Evolutionary conservation across 2,329 filamentous ascomycete species (phyloP), one percentile per base, ranked within the genome.

Genomic region (Fusarium sp.): DNA sequence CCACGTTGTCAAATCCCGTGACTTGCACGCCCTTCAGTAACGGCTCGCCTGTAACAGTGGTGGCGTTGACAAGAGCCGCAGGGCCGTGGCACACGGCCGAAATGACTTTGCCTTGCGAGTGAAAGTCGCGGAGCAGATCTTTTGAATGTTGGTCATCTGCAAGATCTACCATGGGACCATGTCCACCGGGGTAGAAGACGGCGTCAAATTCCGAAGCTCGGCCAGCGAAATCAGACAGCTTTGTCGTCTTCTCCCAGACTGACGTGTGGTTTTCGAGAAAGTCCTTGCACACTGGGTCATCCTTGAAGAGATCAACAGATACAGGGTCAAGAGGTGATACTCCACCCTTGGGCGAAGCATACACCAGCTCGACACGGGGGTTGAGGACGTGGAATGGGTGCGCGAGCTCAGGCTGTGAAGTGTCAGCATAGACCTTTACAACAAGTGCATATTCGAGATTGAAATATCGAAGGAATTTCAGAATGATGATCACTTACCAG

Each of bases 11-110:
- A 80, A 92, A 92, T 10, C 87, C 90, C 0, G 90, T 92, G 33
- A 91, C 88, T 46, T 85, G 82, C 79, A 86, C 86, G 46, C 87
- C 90, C 53, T 85, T 81, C 42, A 93, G 53, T 16, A 92, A 80
- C 59, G 84, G 83, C 67, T 84, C 82, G 33, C 89, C 90, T 9
- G n/a, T 16, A 67, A 85, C 82, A 14, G 85, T 78, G 76, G 86
- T 87, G n/a, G 88, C 90, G 71, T 90, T 86, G 55, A 86, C 84
- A 12, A 93, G 83, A 6, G 87, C 91, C 3, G 87, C 88, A 3
- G 91, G 90, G 11, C 90, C 91, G 80, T 93, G 91, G 84, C 91
- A 93, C 57, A 93, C 90, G 5, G 91, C 90, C 0, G 88, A 84
- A 14, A 93, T 86, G 62, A 89, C 83, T 84, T 92, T 92, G 71